phyloP scores from a whole-genome alignment of 228 moss, liverwort and hornwort genomes.

The Sphagnum magellanicum region DNA sequence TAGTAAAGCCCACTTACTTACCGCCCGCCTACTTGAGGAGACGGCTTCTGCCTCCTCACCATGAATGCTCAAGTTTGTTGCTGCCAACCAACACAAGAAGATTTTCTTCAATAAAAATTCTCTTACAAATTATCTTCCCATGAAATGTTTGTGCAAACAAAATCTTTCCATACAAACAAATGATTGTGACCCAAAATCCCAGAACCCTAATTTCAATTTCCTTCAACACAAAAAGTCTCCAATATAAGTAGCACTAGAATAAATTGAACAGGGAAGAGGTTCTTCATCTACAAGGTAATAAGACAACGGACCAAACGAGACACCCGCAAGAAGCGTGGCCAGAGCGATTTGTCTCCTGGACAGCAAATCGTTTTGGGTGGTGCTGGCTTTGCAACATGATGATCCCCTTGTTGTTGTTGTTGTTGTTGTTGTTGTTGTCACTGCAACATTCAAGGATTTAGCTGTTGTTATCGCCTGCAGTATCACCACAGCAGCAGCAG shows the following conservation, averaged over 20 bases:
- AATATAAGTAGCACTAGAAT: not conserved
- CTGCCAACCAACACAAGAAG: constrained; percentile 38
- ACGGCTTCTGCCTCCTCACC: constrained; percentile 54
- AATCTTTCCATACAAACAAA: not conserved
- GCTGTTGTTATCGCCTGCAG: too few relatives aligned
- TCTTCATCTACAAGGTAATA: not conserved
- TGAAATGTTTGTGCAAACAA: constrained; percentile 8
- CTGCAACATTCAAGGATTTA: too few relatives aligned
- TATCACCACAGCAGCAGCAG: too few relatives aligned
- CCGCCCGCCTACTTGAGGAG: constrained; percentile 88
- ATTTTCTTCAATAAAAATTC: constrained; percentile 23
- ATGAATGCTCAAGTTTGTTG: constrained; percentile 37
- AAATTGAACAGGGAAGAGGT: not conserved
- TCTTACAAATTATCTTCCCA: constrained; percentile 20
- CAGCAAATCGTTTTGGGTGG: too few relatives aligned
- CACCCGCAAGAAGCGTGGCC: constrained; percentile 27
- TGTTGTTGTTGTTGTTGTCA: too few relatives aligned
- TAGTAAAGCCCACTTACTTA: constrained; percentile 24
- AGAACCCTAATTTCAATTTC: not conserved
- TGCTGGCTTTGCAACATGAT: too few relatives aligned
- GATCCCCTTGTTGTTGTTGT: too few relatives aligned
- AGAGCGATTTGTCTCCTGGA: constrained; percentile 40
- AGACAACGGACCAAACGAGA: constrained; percentile 22
- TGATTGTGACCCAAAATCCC: not conserved
- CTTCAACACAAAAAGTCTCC: not conserved